Evolutionary conservation across 2,329 filamentous ascomycete genomes (phyloP), one percentile per base, ranked within the genome.

Genomic region (Corinectria fuckeliana): DNA sequence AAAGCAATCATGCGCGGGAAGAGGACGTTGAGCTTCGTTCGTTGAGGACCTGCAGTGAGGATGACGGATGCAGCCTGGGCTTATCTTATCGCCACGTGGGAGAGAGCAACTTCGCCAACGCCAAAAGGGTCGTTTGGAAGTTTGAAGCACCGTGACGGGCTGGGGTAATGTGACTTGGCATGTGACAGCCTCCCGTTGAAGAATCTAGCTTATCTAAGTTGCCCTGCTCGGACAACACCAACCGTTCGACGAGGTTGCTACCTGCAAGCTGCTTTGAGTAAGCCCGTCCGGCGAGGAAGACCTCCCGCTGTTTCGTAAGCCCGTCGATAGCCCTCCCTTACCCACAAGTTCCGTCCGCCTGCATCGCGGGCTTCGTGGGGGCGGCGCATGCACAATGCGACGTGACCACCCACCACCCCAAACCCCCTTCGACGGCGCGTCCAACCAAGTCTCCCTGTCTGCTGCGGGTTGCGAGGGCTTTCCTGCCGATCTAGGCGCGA

Each of bases 61-160:
- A 68, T 69, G 67, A 69, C 60, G 66, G 64, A 63, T 56, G 61
- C 54, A 55, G 64, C 51, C 55, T 59, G 44, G 38, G 30, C 65
- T 71, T 73, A 73, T 73, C 71, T 73, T 72, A 73, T 73, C 71
- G 63, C 56, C 71, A 73, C 68, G 70, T 72, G 70, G 63, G 26
- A 34, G 41, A n/a, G 13, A 23, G 44, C 28, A 30, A 21, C 11
- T 18, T 36, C 18, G 41, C 14, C 13, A 8, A 9, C 18, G 13
- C 4, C 11, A 16, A 25, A 25, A 25, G 11, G n/a, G n/a, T n/a
- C n/a, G n/a, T n/a, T n/a, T n/a, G n/a, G n/a, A n/a, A n/a, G n/a
- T 18, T n/a, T 54, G 16, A 16, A 26, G n/a, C 16, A 20, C n/a
- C n/a, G n/a, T n/a, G n/a, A n/a, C n/a, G n/a, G 7, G 26, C 38